Evolutionary conservation across 2,329 filamentous ascomycete genomes (phyloP).

Genomic region (Pseudogymnoascus sp.): DNA sequence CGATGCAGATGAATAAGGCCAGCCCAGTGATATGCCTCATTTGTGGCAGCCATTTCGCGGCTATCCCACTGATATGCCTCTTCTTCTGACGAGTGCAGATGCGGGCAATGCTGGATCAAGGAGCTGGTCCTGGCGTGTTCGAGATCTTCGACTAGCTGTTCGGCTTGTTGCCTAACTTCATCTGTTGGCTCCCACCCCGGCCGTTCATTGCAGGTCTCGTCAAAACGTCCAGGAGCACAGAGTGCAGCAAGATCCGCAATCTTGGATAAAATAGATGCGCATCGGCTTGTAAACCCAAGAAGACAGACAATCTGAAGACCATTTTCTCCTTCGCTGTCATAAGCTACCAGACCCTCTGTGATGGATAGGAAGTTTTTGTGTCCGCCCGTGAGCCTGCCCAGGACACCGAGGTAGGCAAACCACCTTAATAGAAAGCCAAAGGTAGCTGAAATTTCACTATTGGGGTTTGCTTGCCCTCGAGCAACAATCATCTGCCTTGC

Average conservation of each 20-base stretch:
- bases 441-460: conserved; percentile 53
- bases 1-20: conserved; percentile 69
- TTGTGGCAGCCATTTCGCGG: conserved; percentile 60
- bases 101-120: conserved; percentile 32
- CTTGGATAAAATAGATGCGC: conserved; percentile 61
- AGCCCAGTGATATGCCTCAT: conserved; percentile 73
- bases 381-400: conserved; percentile 62
- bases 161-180: conserved; percentile 47
- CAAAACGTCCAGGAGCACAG: conserved; percentile 59
- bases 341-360: conserved; percentile 31
- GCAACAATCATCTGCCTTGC: conserved; percentile 68
- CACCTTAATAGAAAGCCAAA: conserved; percentile 62
- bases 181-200: conserved; percentile 50
- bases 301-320: conserved; percentile 71
- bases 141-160: conserved; percentile 53
- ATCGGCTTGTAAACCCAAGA: conserved; percentile 67
- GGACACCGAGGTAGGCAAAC: conserved; percentile 76
- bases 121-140: conserved; percentile 43
- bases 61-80: conserved; percentile 48
- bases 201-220: conserved; percentile 40
- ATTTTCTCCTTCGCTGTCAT: conserved; percentile 46
- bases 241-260: conserved; percentile 63
- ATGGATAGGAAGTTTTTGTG: conserved; percentile 27
- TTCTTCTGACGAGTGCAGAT: conserved; percentile 41
- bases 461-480: conserved; percentile 41